phyloP scores from a whole-genome alignment of 2,329 filamentous ascomycete genomes.

The Celoporthe dispersa region DNA sequence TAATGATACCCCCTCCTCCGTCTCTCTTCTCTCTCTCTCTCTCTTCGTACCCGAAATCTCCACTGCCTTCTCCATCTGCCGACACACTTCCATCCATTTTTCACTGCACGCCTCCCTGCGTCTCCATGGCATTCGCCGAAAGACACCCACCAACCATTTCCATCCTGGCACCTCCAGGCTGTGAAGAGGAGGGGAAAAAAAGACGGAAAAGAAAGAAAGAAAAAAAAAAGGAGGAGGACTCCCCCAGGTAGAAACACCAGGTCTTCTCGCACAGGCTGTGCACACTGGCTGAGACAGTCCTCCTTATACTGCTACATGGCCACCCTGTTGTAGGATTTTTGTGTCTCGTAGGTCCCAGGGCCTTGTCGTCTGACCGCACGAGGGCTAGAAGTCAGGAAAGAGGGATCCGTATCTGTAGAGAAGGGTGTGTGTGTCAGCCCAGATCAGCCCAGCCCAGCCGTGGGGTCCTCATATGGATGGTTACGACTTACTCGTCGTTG shows the following conservation, averaged over 20 bases:
- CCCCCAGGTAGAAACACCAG: slow-evolving; percentile 14
- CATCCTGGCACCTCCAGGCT: not conserved
- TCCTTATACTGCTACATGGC: slow-evolving; percentile 4
- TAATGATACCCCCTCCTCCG: not conserved
- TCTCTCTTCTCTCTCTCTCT: not conserved
- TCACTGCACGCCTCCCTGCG: not conserved
- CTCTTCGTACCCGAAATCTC: not conserved
- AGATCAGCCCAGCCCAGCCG: not conserved
- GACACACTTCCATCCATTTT: not conserved
- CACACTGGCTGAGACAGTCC: slow-evolving; percentile 9
- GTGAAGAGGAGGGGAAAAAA: not conserved
- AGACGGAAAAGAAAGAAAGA: not conserved
- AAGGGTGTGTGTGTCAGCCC: slow-evolving; percentile 16
- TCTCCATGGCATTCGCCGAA: not conserved
- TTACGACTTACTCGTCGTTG: slow-evolving; percentile 75
- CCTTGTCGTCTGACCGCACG: not conserved
- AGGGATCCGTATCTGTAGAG: slow-evolving; percentile 68
- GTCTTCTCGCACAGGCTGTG: slow-evolving; percentile 18
- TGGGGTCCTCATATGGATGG: not conserved
- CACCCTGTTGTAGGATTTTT: not conserved
- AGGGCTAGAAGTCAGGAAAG: slow-evolving; percentile 71
- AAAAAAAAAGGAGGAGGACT: not conserved
- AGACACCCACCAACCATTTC: not conserved
- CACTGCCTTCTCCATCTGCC: not conserved
- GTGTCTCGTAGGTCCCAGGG: slow-evolving; percentile 3